These are phyloP conservation scores for Heterotrichella gracilis DNA, from an alignment of 352 stramenopile genomes.

Conservation along the genomic window DNA sequence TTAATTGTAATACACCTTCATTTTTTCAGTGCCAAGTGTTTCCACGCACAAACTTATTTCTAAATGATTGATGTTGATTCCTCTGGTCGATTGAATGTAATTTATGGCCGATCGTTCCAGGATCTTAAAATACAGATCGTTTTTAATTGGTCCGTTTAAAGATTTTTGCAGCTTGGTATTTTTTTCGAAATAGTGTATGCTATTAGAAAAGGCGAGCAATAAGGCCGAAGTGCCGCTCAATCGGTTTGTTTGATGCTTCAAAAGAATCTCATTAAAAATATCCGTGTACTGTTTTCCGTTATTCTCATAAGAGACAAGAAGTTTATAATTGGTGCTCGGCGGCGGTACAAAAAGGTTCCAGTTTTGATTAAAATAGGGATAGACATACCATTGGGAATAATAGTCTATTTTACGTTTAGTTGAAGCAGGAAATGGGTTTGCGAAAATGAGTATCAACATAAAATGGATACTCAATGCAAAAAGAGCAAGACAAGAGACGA, in stretches of 20 bases:
- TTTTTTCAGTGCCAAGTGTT: no score
- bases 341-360: neutral
- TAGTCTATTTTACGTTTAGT: neutral
- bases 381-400: neutral
- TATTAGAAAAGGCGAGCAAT: neutral
- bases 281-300: neutral
- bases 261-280: neutral
- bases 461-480: neutral
- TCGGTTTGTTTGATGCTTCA: neutral
- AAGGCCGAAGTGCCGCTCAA: neutral
- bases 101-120: neutral
- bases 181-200: constrained; percentile 3
- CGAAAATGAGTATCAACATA: neutral
- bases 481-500: neutral
- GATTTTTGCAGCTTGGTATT: neutral
- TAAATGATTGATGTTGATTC: no score
- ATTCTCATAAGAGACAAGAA: neutral
- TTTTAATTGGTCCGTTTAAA: neutral
- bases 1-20: no score
- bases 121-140: neutral
- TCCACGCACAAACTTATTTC: no score
- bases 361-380: neutral
- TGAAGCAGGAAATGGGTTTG: neutral
- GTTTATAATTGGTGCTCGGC: neutral
- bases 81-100: no score